These are phyloP conservation scores for Beauveria medogensis DNA, from an alignment of 2,329 filamentous ascomycete species.

Conservation along the genomic window DNA sequence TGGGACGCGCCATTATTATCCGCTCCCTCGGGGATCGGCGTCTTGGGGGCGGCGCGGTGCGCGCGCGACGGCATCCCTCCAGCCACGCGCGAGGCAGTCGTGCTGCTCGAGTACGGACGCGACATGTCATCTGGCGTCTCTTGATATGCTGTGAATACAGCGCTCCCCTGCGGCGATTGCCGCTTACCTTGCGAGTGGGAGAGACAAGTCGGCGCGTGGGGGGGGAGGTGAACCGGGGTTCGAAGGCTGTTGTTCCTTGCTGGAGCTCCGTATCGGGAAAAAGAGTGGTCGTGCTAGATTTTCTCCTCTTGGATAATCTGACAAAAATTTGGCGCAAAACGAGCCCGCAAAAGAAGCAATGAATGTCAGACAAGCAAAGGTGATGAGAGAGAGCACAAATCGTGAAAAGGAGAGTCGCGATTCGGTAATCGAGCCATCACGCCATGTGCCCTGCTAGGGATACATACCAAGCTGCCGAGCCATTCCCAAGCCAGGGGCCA, in stretches of 20 bases:
- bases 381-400: neutral
- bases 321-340: too few relatives aligned
- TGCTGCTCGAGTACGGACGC: conserved; percentile 4
- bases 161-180: too few relatives aligned
- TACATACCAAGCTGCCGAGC: neutral
- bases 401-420: neutral
- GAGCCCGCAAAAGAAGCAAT: too few relatives aligned
- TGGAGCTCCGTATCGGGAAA: too few relatives aligned
- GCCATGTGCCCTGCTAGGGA: neutral
- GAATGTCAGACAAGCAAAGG: too few relatives aligned
- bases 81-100: conserved; percentile 3
- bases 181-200: neutral
- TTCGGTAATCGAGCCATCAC: conserved; percentile 1
- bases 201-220: neutral
- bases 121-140: neutral
- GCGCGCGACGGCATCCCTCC: neutral
- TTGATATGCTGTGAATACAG: too few relatives aligned
- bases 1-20: neutral
- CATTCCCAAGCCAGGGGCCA: neutral
- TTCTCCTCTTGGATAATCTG: too few relatives aligned
- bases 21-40: neutral
- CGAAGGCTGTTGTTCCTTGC: too few relatives aligned
- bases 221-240: too few relatives aligned
- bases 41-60: neutral
- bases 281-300: too few relatives aligned